Evolutionary conservation across 2,329 filamentous ascomycete genomes (phyloP).

Genomic region (Fusarium siculi): DNA sequence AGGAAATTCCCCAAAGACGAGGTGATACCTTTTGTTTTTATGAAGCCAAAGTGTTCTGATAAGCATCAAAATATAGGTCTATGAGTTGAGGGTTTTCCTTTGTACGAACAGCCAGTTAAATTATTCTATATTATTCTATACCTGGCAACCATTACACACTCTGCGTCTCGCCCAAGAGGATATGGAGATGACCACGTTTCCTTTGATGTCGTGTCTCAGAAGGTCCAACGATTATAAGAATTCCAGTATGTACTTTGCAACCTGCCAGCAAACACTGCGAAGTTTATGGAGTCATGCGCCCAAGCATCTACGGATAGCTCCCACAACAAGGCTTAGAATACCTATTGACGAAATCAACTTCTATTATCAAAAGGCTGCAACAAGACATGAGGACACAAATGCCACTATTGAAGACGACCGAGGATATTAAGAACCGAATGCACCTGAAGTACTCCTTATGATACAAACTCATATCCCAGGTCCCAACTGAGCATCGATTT

Average conservation of each 20-base stretch:
- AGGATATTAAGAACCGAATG: too few relatives aligned
- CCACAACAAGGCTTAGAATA: background rate
- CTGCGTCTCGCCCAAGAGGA: background rate
- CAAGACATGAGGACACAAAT: background rate
- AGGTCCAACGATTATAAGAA: background rate
- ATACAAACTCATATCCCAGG: background rate
- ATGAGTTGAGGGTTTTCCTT: background rate
- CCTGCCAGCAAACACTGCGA: background rate
- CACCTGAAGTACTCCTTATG: too few relatives aligned
- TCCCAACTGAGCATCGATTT: too few relatives aligned
- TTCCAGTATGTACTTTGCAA: background rate
- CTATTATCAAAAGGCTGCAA: background rate
- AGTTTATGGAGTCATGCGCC: background rate
- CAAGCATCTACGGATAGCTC: background rate
- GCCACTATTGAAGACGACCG: background rate
- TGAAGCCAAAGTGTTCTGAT: background rate
- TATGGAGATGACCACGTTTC: background rate
- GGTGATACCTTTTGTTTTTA: background rate
- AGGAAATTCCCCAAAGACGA: background rate
- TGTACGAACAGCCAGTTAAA: background rate
- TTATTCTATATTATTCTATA: too few relatives aligned
- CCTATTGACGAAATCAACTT: background rate
- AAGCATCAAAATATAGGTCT: background rate
- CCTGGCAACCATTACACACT: background rate
- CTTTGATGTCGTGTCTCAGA: background rate